Percentiles rank a stretch among this genome's conserved stretches.
Conservation (phyloP, 2,329 filamentous ascomycete species). For the Mollisiaceae sp. region DNA sequence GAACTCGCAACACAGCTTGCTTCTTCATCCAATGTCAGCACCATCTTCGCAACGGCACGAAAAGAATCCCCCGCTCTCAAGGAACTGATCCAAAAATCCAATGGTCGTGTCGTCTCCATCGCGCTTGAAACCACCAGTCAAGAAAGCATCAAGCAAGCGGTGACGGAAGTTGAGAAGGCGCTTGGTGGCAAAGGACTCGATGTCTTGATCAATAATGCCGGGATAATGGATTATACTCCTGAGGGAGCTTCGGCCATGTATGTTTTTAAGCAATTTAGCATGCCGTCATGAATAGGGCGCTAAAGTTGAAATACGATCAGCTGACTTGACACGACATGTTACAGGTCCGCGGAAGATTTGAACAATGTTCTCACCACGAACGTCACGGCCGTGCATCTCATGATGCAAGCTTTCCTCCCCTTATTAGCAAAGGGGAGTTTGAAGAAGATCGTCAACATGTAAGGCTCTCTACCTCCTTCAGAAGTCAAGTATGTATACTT, state of each 20-base stretch:
- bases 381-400: conserved; percentile 47
- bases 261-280: too few species aligned
- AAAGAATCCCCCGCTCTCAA: conserved; percentile 44
- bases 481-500: not conserved
- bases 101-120: conserved; percentile 45
- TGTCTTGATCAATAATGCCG: conserved; percentile 53
- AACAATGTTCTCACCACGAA: conserved; percentile 40
- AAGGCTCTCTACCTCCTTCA: not conserved
- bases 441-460: conserved; percentile 33
- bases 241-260: not conserved
- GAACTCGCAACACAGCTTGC: conserved; percentile 40
- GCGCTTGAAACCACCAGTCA: conserved; percentile 45
- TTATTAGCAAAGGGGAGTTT: conserved; percentile 25
- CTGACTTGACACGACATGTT: not conserved
- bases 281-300: not conserved
- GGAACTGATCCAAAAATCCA: conserved; percentile 43
- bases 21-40: conserved; percentile 42
- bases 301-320: too few species aligned
- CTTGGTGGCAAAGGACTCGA: conserved; percentile 50
- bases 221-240: conserved; percentile 27
- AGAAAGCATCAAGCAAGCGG: conserved; percentile 45
- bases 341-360: not conserved
- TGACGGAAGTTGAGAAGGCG: conserved; percentile 40
- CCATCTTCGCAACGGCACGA: conserved; percentile 50
- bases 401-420: conserved; percentile 41